Base-by-base conservation (phyloP, 2,329 filamentous ascomycete genomes). In the Fusarium sp. region DNA sequence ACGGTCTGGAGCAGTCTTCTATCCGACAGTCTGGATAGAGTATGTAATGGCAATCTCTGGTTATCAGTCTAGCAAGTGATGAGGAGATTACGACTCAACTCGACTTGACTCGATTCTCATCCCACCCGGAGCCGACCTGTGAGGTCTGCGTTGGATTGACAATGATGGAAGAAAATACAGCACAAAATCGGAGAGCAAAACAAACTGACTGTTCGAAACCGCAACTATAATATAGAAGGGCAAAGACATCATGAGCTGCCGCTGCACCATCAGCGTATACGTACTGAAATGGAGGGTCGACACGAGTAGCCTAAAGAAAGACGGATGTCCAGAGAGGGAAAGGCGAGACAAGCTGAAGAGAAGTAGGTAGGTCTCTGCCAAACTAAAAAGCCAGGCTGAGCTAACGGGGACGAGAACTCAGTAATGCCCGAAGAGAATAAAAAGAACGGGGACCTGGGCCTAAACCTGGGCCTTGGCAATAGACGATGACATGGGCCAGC, bases 1-100 rank as follows among this genome's bases (percentile, higher is more conserved):
- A 27, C 44, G 68, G 66, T 63, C 72, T 74, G 59, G 69, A 68
- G 62, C 72, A 74, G 57, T 74, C 71, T 57, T 61, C 38, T 45
- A 74, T 52, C 71, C 68, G 71, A 65, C 64, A 66, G 68, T 50
- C 64, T 74, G 71, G 71, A 73, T 71, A 54, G 53, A 39, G 41
- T 69, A 64, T 72, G 68, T 71, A 71, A 71, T 71, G 47, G 35
- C 46, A 73, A 69, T 68, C 45, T 35, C 64, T 64, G 46, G 42
- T 52, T 49, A 64, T 53, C 63, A 49, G 52, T 41, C 60, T 39
- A 58, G 35, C 53, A 45, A 47, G 45, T 35, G 39, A 35, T 33
- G 53, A 53, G 46, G 47, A 67, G 49, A 67, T 68, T 68, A n/a
- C 38, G 65, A 66, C 29, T 36, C 29, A 27, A 62, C 39, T 35